Conservation (phyloP, 148 eudicot species). For the Chenopodium quinoa region DNA sequence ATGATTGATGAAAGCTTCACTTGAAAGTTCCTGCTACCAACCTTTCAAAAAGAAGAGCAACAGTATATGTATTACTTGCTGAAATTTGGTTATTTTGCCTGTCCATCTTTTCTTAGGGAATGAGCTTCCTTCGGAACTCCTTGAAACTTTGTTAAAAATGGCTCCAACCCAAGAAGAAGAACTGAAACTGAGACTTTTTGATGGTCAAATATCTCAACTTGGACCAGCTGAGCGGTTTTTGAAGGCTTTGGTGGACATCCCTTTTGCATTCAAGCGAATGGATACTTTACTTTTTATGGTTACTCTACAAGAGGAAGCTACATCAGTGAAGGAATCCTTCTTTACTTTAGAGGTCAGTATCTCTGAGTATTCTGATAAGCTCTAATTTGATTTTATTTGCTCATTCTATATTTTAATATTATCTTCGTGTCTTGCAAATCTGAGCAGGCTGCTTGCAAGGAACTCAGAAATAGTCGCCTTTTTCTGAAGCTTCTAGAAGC, state of each 20-base stretch:
- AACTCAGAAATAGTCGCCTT: slow-evolving; percentile 60
- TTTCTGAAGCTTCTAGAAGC: slow-evolving; percentile 84
- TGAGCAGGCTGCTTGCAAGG: slow-evolving; percentile 68
- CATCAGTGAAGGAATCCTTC: slow-evolving; percentile 51
- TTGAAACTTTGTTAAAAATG: slow-evolving; percentile 74
- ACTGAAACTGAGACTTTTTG: slow-evolving; percentile 58
- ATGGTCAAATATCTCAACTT: slow-evolving; percentile 58
- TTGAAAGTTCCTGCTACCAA: too few relatives aligned
- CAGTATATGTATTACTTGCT: not conserved
- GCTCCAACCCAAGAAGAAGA: slow-evolving; percentile 77
- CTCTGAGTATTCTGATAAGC: not conserved
- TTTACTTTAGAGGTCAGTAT: slow-evolving; percentile 54
- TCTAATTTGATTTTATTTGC: slow-evolving; percentile 6
- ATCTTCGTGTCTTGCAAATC: not conserved
- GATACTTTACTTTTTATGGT: slow-evolving; percentile 66
- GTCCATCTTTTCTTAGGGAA: slow-evolving; percentile 21
- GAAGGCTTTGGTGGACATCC: slow-evolving; percentile 65
- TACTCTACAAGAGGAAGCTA: slow-evolving; percentile 61
- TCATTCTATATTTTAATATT: not conserved
- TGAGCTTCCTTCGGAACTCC: slow-evolving; percentile 76
- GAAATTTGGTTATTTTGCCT: slow-evolving; percentile 8
- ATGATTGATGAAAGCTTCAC: too few relatives aligned
- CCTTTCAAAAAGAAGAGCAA: too few relatives aligned
- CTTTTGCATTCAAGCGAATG: slow-evolving; percentile 65
- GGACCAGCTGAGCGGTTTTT: slow-evolving; percentile 84